phyloP scores from a whole-genome alignment of 2,329 filamentous ascomycete species.

The Diaporthe australafricana region DNA sequence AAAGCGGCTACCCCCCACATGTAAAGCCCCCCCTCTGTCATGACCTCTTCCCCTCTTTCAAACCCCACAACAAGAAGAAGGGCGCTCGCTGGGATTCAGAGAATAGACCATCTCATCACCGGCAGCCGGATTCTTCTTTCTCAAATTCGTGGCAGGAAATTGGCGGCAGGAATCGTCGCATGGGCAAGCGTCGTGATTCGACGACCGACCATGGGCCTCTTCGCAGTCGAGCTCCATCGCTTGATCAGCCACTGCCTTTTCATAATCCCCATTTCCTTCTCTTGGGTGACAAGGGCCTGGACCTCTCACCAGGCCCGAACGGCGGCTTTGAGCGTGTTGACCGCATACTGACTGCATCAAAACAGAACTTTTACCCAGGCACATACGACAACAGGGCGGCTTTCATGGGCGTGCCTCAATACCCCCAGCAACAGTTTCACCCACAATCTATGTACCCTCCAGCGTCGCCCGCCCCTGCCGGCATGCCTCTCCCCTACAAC shows the following conservation, averaged over 20 bases:
- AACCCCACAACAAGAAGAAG: slow-evolving; percentile 57
- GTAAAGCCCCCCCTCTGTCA: slow-evolving; percentile 61
- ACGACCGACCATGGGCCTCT: slow-evolving; percentile 38
- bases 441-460: slow-evolving; percentile 44
- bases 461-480: slow-evolving; percentile 59
- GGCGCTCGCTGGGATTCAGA: slow-evolving; percentile 59
- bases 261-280: slow-evolving; percentile 43
- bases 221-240: slow-evolving; percentile 22
- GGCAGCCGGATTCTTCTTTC: slow-evolving; percentile 52
- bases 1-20: slow-evolving; percentile 65
- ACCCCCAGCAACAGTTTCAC: slow-evolving; percentile 31
- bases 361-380: slow-evolving; percentile 73
- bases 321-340: slow-evolving; percentile 82
- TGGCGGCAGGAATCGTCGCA: slow-evolving; percentile 53
- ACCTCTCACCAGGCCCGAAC: slow-evolving; percentile 74
- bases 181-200: slow-evolving; percentile 58
- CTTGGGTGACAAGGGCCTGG: slow-evolving; percentile 42
- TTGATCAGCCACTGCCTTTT: slow-evolving; percentile 40
- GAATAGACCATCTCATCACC: slow-evolving; percentile 53
- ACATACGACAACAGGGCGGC: slow-evolving; percentile 59
- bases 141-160: slow-evolving; percentile 49
- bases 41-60: slow-evolving; percentile 50
- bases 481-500: slow-evolving; percentile 61
- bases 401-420: slow-evolving; percentile 34
- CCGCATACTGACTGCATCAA: slow-evolving; percentile 75